phyloP scores from a whole-genome alignment of 1,284 basidiomycete genomes.

The Cutaneotrichosporon sp. region DNA sequence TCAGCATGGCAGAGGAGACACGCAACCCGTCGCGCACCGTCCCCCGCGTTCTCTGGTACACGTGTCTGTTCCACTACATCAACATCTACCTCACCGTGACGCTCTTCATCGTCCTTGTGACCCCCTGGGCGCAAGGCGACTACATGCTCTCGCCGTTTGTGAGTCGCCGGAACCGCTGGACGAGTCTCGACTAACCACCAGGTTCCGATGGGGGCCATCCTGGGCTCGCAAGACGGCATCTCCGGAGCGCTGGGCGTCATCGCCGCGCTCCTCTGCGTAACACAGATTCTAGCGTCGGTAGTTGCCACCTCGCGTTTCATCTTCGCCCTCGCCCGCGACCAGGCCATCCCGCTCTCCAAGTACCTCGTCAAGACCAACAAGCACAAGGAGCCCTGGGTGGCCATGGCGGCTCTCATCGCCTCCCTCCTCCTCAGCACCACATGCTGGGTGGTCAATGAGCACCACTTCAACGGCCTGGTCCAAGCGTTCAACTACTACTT shows the following conservation, averaged over 20 bases:
- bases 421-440: not conserved
- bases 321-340: conserved; percentile 20
- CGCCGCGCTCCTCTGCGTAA: not conserved
- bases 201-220: too few species aligned
- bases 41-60: not conserved
- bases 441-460: not conserved
- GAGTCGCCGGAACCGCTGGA: too few species aligned
- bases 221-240: too few species aligned
- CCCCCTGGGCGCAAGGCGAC: not conserved
- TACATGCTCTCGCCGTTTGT: too few species aligned
- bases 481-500: conserved; percentile 1
- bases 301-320: conserved; percentile 50
- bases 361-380: not conserved
- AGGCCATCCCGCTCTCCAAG: conserved; percentile 41
- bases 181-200: too few species aligned
- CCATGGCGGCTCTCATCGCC: not conserved
- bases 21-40: not conserved
- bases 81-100: not conserved
- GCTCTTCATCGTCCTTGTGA: not conserved
- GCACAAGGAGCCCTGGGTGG: not conserved
- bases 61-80: not conserved
- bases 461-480: not conserved
- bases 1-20: conserved; percentile 7
- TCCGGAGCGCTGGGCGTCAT: not conserved
- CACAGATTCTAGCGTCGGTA: conserved; percentile 37